Percentiles rank a stretch among this genome's conserved stretches.
phyloP scores from a whole-genome alignment of 2,329 filamentous ascomycete species.

The Hysterium pulicare region DNA sequence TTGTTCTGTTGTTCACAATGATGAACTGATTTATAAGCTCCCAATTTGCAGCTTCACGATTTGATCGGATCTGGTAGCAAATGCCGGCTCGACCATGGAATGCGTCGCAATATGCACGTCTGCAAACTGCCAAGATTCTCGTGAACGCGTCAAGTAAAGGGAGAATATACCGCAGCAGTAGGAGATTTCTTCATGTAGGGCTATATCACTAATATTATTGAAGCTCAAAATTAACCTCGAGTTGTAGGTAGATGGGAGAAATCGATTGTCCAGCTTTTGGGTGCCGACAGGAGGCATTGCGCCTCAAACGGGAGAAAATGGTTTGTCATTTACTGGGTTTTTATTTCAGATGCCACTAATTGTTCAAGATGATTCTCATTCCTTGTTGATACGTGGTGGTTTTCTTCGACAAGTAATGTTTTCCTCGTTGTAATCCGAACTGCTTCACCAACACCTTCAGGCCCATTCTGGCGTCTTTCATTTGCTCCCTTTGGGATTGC shows the following conservation, averaged over 20 bases:
- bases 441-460: slow-evolving; percentile 38
- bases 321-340: slow-evolving; percentile 5
- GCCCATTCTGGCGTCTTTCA: slow-evolving; percentile 91
- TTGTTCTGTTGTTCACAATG: too few species aligned
- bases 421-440: background rate
- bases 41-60: too few species aligned
- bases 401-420: slow-evolving; percentile 42
- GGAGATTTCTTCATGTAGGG: background rate
- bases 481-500: slow-evolving; percentile 77
- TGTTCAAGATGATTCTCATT: slow-evolving; percentile 38
- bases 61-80: too few species aligned
- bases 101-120: too few species aligned
- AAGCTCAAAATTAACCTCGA: too few species aligned
- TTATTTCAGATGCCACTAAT: slow-evolving; percentile 3
- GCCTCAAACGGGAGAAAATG: slow-evolving; percentile 48
- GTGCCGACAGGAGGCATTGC: slow-evolving; percentile 69
- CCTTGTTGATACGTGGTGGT: slow-evolving; percentile 44
- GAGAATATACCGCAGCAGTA: too few species aligned
- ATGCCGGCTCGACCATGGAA: too few species aligned
- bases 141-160: too few species aligned
- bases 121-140: too few species aligned
- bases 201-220: too few species aligned
- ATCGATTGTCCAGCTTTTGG: slow-evolving; percentile 73
- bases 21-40: too few species aligned
- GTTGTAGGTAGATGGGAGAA: slow-evolving; percentile 55